These are phyloP conservation scores for Coffea eugenioides DNA, from an alignment of 257 asterid species.

Conservation along the genomic window DNA sequence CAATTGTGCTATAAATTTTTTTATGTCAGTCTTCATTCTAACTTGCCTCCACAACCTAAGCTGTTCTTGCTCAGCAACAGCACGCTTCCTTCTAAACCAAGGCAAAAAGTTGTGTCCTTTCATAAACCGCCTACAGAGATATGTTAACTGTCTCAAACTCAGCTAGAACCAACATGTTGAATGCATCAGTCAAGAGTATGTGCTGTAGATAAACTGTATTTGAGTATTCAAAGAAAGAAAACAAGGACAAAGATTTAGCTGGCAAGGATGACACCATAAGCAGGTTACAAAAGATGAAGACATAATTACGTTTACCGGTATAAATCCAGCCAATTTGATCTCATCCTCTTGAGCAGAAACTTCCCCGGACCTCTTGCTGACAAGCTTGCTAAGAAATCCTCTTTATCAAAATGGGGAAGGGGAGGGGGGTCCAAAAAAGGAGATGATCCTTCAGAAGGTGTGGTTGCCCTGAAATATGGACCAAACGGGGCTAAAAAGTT, in stretches of 20 bases:
- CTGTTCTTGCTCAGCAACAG: constrained; percentile 94
- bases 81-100: constrained; percentile 91
- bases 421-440: constrained; percentile 94
- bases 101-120: constrained; percentile 87
- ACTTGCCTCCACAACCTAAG: constrained; percentile 88
- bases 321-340: constrained; percentile 91
- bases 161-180: background rate
- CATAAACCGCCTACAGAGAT: constrained; percentile 70
- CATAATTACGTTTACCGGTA: constrained; percentile 58
- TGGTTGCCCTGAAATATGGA: constrained; percentile 77
- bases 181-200: too few relatives aligned
- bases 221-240: constrained; percentile 1
- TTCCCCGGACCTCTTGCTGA: constrained; percentile 95
- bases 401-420: constrained; percentile 70
- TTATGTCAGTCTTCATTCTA: constrained; percentile 69
- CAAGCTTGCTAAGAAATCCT: constrained; percentile 65
- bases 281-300: constrained; percentile 3
- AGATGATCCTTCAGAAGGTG: constrained; percentile 91
- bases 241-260: constrained; percentile 5
- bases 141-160: constrained; percentile 26
- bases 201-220: background rate
- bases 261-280: constrained; percentile 6
- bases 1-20: constrained; percentile 53
- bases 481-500: constrained; percentile 98
- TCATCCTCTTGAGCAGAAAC: constrained; percentile 82